Evolutionary conservation across 2,329 filamentous ascomycete species (phyloP).

Genomic region (Bipolaris zeicola): DNA sequence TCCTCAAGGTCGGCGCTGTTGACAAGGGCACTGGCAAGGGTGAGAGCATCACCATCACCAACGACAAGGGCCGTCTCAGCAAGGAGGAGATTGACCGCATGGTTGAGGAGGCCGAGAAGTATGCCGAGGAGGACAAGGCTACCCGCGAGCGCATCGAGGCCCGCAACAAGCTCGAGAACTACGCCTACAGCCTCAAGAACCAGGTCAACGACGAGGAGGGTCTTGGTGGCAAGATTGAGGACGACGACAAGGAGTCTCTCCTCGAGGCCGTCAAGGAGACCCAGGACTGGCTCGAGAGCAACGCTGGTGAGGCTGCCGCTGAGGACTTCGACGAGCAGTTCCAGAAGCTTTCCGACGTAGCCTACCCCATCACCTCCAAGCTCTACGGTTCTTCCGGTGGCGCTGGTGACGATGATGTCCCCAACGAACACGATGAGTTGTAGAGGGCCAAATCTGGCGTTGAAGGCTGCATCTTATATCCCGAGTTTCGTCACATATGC

Average conservation of each 20-base stretch:
- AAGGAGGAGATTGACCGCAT: constrained; percentile 99
- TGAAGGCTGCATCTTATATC: constrained; percentile 24
- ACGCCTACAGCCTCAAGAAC: constrained; percentile 98
- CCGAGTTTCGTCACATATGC: constrained; percentile 25
- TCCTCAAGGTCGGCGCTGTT: constrained; percentile 91
- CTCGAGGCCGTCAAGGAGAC: constrained; percentile 96
- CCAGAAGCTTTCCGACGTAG: constrained; percentile 96
- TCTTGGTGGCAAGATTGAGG: constrained; percentile 96
- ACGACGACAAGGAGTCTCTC: constrained; percentile 97
- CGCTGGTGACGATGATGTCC: constrained; percentile 70
- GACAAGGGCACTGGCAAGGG: constrained; percentile 99
- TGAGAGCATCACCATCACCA: constrained; percentile 98
- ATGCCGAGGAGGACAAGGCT: constrained; percentile 98
- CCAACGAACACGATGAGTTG: constrained; percentile 56
- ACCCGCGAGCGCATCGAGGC: constrained; percentile 96
- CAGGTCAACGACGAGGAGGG: constrained; percentile 96
- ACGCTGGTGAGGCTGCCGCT: constrained; percentile 78
- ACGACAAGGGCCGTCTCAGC: constrained; percentile 97
- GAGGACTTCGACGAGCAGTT: constrained; percentile 99
- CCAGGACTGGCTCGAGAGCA: constrained; percentile 96
- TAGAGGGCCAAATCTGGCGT: constrained; percentile 33
- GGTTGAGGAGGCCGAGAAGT: constrained; percentile 98
- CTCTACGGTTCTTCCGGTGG: constrained; percentile 73
- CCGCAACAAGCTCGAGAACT: constrained; percentile 97
- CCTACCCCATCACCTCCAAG: constrained; percentile 99